Evolutionary conservation across 148 eudicot species (phyloP), one percentile per base, ranked within the genome.

Genomic region (Polygonum aviculare): DNA sequence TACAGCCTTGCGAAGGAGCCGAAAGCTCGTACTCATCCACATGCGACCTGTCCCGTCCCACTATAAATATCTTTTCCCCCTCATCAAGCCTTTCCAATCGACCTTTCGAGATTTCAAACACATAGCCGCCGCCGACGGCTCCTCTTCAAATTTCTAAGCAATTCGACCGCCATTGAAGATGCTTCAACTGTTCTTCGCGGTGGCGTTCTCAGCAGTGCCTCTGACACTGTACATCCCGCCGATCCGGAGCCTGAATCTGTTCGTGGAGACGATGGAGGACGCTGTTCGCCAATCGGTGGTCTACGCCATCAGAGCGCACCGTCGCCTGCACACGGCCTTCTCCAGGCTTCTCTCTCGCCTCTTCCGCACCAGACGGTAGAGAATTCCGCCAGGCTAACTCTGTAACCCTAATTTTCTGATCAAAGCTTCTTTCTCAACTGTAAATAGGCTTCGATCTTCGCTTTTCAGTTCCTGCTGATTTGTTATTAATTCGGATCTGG

Each of bases 171-270:
- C 67, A 54, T 54, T 54, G 21, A 15, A 14, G 18, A 69, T 41
- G 47, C 41, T n/a, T n/a, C 74, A 76, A 73, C 49, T 87, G 80
- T 87, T 93, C 78, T 81, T 93, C 21, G 91, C 94, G 7, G 90
- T 87, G 73, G 98, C 94, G 2, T 89, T 91, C 74, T 87, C 97
- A 2, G 89, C 91, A 1, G 94, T 81, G 39, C 92, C 94, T 2
- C 74, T 91, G 77, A 91, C 86, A 5, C 85, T 93, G 0, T 91
- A 86, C 77, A 74, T 91, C 4, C 96, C 98, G 1, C 96, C 98
- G 0, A 11, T 91, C 7, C 81, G 96, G 45, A 89, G 85, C 84
- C 59, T 93, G 5, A 90, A 74, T 74, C 79, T 84, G 6, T 91
- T 93, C 38, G 86, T 93, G 8, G 89, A 88, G 79, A 80, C 92